Conservation (phyloP, 2,329 filamentous ascomycete species). For the Aureobasidium zeae region DNA sequence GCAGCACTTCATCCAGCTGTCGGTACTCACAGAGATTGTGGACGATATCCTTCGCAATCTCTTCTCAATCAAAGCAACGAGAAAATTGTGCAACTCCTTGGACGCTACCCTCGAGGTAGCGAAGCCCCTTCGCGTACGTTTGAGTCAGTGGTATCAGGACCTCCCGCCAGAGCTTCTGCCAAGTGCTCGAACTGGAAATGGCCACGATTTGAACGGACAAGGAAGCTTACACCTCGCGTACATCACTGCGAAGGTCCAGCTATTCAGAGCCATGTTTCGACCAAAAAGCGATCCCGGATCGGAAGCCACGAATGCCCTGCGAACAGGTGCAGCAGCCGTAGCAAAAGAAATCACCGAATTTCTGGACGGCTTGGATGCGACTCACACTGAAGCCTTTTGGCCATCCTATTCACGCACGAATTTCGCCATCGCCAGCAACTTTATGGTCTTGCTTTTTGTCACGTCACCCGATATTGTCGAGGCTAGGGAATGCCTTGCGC, state of each 20-base stretch:
- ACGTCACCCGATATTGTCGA: slow-evolving; percentile 24
- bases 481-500: slow-evolving; percentile 25
- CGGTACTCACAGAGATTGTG: slow-evolving; percentile 43
- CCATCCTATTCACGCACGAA: slow-evolving; percentile 28
- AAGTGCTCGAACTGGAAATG: slow-evolving; percentile 2
- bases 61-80: slow-evolving; percentile 26
- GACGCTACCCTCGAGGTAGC: slow-evolving; percentile 39
- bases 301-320: slow-evolving; percentile 24
- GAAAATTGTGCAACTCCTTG: slow-evolving; percentile 37
- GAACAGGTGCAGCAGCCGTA: slow-evolving; percentile 26
- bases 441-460: slow-evolving; percentile 28
- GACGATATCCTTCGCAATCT: slow-evolving; percentile 41
- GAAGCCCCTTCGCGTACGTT: slow-evolving; percentile 39
- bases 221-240: slow-evolving; percentile 45
- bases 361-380: slow-evolving; percentile 24
- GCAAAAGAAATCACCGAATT: slow-evolving; percentile 27
- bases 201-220: slow-evolving; percentile 36
- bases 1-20: slow-evolving; percentile 44
- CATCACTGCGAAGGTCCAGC: slow-evolving; percentile 43
- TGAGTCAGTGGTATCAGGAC: slow-evolving; percentile 43
- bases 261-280: slow-evolving; percentile 43
- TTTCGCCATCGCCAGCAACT: slow-evolving; percentile 28
- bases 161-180: slow-evolving; percentile 22
- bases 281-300: slow-evolving; percentile 27
- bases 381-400: slow-evolving; percentile 29